Conservation (phyloP, 495 filamentous ascomycete genomes). For the Trichoderma erinaceum region DNA sequence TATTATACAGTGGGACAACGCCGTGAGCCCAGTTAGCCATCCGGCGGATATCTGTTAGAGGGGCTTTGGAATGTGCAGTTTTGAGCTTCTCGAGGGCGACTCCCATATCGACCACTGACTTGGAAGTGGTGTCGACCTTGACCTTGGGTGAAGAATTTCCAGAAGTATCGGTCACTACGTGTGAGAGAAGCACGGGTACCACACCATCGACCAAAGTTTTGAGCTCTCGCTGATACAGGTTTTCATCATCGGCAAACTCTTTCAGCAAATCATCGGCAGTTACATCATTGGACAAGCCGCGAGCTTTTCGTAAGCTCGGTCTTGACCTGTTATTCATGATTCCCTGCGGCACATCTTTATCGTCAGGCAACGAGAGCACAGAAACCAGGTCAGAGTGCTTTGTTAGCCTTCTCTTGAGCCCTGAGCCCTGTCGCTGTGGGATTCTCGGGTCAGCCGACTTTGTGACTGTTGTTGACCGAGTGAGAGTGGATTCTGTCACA, state of each 20-base stretch:
- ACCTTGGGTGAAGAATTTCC: constrained; percentile 22
- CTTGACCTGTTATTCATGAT: constrained; percentile 60
- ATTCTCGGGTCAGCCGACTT: constrained; percentile 31
- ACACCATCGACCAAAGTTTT: constrained; percentile 94
- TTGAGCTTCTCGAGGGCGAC: constrained; percentile 79
- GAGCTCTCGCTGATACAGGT: constrained; percentile 86
- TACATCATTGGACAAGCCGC: constrained; percentile 57
- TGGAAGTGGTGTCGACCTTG: constrained; percentile 51
- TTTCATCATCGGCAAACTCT: constrained; percentile 78
- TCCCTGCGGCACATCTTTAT: constrained; percentile 43
- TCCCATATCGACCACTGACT: constrained; percentile 93
- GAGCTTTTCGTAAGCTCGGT: constrained; percentile 63
- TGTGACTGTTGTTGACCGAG: constrained; percentile 36
- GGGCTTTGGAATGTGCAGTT: constrained; percentile 70
- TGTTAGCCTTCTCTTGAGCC: constrained; percentile 69
- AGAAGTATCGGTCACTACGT: constrained; percentile 72
- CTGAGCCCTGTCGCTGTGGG: constrained; percentile 19
- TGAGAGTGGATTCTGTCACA: constrained; percentile 45
- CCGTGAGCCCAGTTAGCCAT: constrained; percentile 76
- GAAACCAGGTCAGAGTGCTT: constrained; percentile 93
- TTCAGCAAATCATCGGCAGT: constrained; percentile 69
- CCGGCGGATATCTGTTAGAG: constrained; percentile 58
- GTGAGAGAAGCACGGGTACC: constrained; percentile 82
- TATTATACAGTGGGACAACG: constrained; percentile 69
- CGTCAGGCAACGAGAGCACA: constrained; percentile 70